phyloP scores from a whole-genome alignment of 495 filamentous ascomycete species.

The Aspergillus kassunensis region DNA sequence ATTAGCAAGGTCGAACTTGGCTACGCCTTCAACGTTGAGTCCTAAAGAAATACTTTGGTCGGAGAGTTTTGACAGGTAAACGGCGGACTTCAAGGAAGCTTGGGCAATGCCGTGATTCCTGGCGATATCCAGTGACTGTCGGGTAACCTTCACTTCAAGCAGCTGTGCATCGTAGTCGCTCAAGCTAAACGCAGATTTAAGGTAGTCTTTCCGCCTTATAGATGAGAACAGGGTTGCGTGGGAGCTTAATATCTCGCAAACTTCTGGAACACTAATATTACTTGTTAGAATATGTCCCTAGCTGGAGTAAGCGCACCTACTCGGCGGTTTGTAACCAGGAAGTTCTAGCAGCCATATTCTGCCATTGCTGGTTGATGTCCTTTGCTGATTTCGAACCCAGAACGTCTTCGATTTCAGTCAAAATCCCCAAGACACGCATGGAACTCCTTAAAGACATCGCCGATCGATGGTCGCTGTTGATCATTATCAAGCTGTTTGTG shows the following conservation, averaged over 20 bases:
- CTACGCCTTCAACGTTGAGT: constrained; percentile 69
- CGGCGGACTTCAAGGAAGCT: constrained; percentile 78
- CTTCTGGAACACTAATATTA: constrained; percentile 70
- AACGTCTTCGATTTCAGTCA: constrained; percentile 80
- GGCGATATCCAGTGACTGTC: constrained; percentile 69
- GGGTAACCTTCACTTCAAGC: constrained; percentile 67
- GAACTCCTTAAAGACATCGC: constrained; percentile 57
- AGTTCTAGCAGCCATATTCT: constrained; percentile 59
- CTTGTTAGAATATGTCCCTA: background rate
- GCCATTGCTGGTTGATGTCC: constrained; percentile 59
- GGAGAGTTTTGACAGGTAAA: constrained; percentile 72
- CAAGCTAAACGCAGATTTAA: constrained; percentile 57
- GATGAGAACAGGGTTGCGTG: constrained; percentile 78
- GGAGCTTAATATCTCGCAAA: constrained; percentile 74
- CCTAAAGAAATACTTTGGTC: constrained; percentile 60
- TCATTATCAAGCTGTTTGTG: constrained; percentile 55
- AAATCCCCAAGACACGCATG: constrained; percentile 67
- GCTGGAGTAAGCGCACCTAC: constrained; percentile 40
- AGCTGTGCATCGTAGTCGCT: constrained; percentile 59
- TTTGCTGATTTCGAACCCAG: constrained; percentile 53
- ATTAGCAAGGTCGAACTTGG: constrained; percentile 74
- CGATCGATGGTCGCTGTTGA: constrained; percentile 53
- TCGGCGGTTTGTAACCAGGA: constrained; percentile 75
- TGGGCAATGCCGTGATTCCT: constrained; percentile 76
- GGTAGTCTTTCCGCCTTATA: constrained; percentile 60